Base-by-base conservation (phyloP, 1,284 basidiomycete species). In the Irpex sp. region DNA sequence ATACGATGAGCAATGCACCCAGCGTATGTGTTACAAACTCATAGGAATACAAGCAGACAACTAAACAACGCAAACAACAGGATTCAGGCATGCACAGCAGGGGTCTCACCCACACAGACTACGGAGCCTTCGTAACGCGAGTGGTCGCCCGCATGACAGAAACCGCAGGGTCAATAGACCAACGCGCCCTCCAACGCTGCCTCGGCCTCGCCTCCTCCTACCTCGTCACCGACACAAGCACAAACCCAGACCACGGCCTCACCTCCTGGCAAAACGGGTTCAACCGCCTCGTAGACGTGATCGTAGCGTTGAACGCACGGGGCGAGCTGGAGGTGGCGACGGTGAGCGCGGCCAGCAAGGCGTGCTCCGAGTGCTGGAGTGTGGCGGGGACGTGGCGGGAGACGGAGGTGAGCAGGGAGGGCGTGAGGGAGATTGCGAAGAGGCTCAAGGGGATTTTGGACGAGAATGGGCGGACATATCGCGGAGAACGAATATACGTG, bases 361-460 rank as follows among this genome's bases (percentile, higher is more conserved):
- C 91, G 5, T 92, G 91, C 71, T 91, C 90, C 3, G 91, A 93
- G 72, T 92, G 91, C 74, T 93, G 91, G 91, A 85, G 81, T 15
- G 84, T 86, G 4, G 84, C 86, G 0, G 85, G 84, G 0, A 83
- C 83, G 15, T 92, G 88, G 87, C 78, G 82, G 37, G 87, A 85
- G 17, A 74, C 92, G 65, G 83, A 85, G 54, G 83, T 84, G 31
- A 84, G 83, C 68, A 79, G 84, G 64, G 83, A 84, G 11, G 80
- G 81, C 4, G 83, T 92, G 26, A 79, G 82, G 58, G 82, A 78
- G 52, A 81, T 87, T 38, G 90, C 87, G 13, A 75, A 75, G 48
- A 86, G 84, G 70, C 77, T 92, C 68, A 87, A 86, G 74, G 82
- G 76, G 61, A 73, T 92, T 55, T 74, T 92, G 62, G 89, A 92